Evolutionary conservation across 2,329 filamentous ascomycete species (phyloP).

Genomic region (Byssochlamys sp.): DNA sequence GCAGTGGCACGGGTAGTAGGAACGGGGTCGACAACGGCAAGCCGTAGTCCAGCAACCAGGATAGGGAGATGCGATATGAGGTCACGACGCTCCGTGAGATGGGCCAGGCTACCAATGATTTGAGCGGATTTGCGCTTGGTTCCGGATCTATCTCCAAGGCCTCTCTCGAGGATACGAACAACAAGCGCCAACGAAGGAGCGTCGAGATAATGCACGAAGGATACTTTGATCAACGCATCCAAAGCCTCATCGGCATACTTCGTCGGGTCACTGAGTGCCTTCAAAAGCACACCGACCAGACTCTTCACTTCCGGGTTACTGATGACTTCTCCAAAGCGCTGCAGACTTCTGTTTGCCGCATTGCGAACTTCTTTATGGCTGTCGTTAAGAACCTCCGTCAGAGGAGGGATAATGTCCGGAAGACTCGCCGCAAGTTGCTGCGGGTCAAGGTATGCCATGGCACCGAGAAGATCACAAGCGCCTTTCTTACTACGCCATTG

Average conservation of each 20-base stretch:
- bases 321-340: constrained; percentile 97
- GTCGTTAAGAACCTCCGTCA: constrained; percentile 89
- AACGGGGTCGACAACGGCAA: constrained; percentile 87
- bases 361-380: constrained; percentile 93
- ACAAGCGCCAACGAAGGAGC: constrained; percentile 89
- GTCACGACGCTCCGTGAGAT: constrained; percentile 92
- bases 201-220: constrained; percentile 96
- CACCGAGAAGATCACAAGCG: constrained; percentile 88
- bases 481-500: constrained; percentile 99
- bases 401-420: constrained; percentile 90
- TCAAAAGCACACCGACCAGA: constrained; percentile 80
- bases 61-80: constrained; percentile 84
- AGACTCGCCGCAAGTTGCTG: constrained; percentile 85
- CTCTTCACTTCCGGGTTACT: constrained; percentile 94
- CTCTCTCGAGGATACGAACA: constrained; percentile 88
- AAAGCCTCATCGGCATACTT: constrained; percentile 93
- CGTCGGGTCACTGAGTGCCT: constrained; percentile 91
- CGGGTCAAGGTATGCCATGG: constrained; percentile 96
- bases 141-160: constrained; percentile 77
- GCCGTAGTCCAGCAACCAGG: constrained; percentile 76
- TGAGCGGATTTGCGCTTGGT: constrained; percentile 95
- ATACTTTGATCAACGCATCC: constrained; percentile 92
- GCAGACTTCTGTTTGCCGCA: constrained; percentile 88
- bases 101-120: constrained; percentile 93
- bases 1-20: constrained; percentile 92